Percentiles rank a stretch among this genome's conserved stretches.
Conservation (phyloP, 768 basidiomycete genomes). For the Xanthoconium purpureum region DNA sequence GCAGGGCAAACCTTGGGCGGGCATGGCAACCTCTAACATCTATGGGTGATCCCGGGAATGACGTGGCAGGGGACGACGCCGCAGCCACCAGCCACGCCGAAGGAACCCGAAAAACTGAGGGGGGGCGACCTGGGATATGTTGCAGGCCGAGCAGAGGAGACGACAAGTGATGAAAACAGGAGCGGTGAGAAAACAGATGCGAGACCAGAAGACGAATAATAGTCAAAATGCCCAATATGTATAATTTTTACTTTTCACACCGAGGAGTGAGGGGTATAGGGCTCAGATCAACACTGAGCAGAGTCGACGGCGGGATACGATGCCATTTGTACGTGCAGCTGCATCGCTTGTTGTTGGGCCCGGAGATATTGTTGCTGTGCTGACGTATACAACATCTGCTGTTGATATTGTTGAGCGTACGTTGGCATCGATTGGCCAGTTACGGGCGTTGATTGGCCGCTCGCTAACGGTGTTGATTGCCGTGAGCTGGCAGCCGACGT, state of each 20-base stretch:
- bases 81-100: constrained; percentile 8
- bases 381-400: constrained; percentile 37
- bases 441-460: constrained; percentile 33
- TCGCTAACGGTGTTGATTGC: constrained; percentile 31
- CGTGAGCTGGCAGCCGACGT: constrained; percentile 31
- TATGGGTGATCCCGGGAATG: constrained; percentile 9
- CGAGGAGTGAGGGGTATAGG: constrained; percentile 14
- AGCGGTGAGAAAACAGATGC: constrained; percentile 7
- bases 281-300: constrained; percentile 16
- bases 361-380: constrained; percentile 38
- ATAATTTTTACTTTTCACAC: constrained; percentile 36
- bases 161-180: background rate
- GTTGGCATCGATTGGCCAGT: constrained; percentile 30
- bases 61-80: constrained; percentile 1
- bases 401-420: constrained; percentile 34
- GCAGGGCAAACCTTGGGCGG: background rate
- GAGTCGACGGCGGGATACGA: constrained; percentile 21
- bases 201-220: constrained; percentile 17
- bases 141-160: constrained; percentile 26
- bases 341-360: constrained; percentile 28
- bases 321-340: constrained; percentile 28
- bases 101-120: background rate
- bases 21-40: constrained; percentile 17
- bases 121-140: constrained; percentile 33
- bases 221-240: constrained; percentile 35